Percentiles rank a stretch among this genome's conserved stretches.
Conservation (phyloP, 805 yeast genomes). For the Metschnikowia shivogae region DNA sequence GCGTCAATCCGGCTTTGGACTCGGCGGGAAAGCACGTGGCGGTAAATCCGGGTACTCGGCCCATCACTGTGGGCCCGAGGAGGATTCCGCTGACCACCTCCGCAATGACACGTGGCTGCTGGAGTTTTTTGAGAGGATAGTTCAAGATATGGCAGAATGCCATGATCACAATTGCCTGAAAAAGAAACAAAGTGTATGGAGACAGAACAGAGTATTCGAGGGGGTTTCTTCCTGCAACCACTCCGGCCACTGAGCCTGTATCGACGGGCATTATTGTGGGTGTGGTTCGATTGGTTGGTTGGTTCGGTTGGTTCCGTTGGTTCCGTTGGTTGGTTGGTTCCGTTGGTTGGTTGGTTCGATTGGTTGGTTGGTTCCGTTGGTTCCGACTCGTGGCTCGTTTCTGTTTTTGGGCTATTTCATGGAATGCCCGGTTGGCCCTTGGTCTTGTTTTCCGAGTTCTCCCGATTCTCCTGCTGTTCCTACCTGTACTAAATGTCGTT, state of each 20-base stretch:
- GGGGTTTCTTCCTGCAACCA: slow-evolving; percentile 70
- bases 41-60: slow-evolving; percentile 66
- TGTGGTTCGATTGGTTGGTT: neutral
- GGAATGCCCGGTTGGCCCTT: too few species aligned
- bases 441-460: too few species aligned
- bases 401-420: too few species aligned
- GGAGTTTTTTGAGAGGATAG: slow-evolving; percentile 54
- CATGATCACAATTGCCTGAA: slow-evolving; percentile 64
- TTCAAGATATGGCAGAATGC: slow-evolving; percentile 56
- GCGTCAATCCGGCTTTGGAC: slow-evolving; percentile 59
- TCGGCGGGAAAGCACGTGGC: slow-evolving; percentile 57
- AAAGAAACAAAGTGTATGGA: slow-evolving; percentile 66
- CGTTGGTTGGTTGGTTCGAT: too few species aligned
- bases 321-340: too few species aligned
- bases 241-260: slow-evolving; percentile 53
- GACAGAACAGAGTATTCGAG: slow-evolving; percentile 51
- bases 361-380: too few species aligned
- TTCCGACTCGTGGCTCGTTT: too few species aligned
- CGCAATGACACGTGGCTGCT: slow-evolving; percentile 78
- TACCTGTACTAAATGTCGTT: too few species aligned
- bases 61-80: slow-evolving; percentile 72
- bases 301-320: too few species aligned
- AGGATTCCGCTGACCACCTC: slow-evolving; percentile 76
- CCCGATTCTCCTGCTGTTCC: too few species aligned
- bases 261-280: slow-evolving; percentile 27